Base-by-base conservation (phyloP, 1,139 yeast genomes). In the Schwanniomyces etchellsii region DNA sequence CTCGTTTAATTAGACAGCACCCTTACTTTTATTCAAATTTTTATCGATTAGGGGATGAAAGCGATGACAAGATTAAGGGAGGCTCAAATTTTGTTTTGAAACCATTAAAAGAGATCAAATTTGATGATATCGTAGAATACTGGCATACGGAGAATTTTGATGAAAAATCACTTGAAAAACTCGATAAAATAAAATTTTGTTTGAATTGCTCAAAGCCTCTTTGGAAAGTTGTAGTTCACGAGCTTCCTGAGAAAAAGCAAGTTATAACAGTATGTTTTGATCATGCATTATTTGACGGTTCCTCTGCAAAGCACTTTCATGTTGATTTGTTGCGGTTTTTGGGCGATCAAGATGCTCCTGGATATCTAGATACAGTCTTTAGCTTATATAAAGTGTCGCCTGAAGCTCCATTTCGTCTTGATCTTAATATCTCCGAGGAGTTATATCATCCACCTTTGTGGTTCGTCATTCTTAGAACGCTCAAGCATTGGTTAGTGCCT, bases 221-320 rank as follows among this genome's bases (percentile, higher is more conserved):
- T 12, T 63, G 68, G 68, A 42, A 44, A 27, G 27, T 62, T 4
- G 29, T 46, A 3, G 48, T 61, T 1, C 44, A 42, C 30, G 41
- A 46, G 24, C 40, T 35, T 4, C 36, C 25, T 4, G n/a, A 24
- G 20, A 20, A 12, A n/a, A 50, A 44, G 26, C 44, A 53, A 24
- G 24, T 61, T 4, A 35, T 58, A 1, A 52, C 56, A 20, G 43
- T 43, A 11, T 53, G 54, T 33, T 18, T 7, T n/a, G 63, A 63
- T 38, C 73, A 66, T 39, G 26, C 54, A 1, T 38, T 57, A 9
- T 51, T 51, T 23, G 71, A 65, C 40, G 73, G 71, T 3, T 47
- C 44, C 11, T 44, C 65, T 2, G 64, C 53, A 1, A 41, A 47
- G 5, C 43, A 45, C 26, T 63, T 66, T 39, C 69, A 60, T 29